Percentiles rank a stretch among this genome's conserved stretches.
Conservation (phyloP, 1,284 basidiomycete species). For the Cryptococcus sp. region DNA sequence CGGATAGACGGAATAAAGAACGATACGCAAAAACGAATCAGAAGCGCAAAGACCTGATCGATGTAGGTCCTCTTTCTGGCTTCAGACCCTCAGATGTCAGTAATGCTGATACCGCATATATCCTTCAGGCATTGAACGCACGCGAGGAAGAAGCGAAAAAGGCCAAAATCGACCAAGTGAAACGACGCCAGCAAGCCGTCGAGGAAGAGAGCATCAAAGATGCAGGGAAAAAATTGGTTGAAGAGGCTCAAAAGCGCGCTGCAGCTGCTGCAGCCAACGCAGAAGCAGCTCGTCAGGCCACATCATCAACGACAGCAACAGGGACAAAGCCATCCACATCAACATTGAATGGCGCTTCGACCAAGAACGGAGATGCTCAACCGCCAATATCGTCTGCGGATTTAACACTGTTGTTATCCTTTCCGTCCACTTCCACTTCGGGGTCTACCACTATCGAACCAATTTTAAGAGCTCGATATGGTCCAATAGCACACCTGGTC, state of each 20-base stretch:
- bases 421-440: constrained; percentile 30
- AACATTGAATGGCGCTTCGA: not conserved
- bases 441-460: constrained; percentile 25
- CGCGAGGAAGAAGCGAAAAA: constrained; percentile 79
- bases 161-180: constrained; percentile 62
- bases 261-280: constrained; percentile 25
- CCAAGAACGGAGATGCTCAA: constrained; percentile 1
- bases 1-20: constrained; percentile 69
- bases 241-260: constrained; percentile 56
- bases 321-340: not conserved
- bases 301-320: constrained; percentile 6
- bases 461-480: constrained; percentile 33
- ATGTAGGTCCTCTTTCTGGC: constrained; percentile 34
- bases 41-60: constrained; percentile 75
- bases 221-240: constrained; percentile 68
- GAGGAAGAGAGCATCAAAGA: constrained; percentile 76
- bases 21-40: constrained; percentile 73
- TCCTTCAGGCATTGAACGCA: constrained; percentile 69
- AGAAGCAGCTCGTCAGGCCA: not conserved
- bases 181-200: constrained; percentile 58
- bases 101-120: not conserved
- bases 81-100: not conserved
- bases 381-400: constrained; percentile 45
- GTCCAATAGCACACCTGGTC: constrained; percentile 41
- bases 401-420: constrained; percentile 43